Conservation (phyloP, 2,329 filamentous ascomycete species). For the Trichoderma sp. region DNA sequence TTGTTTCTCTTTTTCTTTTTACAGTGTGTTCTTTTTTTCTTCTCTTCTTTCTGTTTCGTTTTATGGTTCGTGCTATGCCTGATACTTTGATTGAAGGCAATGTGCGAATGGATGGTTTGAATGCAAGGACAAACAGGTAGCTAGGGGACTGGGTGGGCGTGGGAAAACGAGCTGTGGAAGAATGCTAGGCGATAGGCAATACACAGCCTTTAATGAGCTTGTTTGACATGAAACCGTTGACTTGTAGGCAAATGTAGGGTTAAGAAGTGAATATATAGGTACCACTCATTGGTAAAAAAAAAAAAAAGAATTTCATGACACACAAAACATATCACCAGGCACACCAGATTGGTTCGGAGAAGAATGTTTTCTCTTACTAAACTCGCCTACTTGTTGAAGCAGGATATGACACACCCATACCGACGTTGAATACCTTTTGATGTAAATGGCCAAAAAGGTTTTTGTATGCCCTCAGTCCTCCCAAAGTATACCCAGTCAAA, state of each 20-base stretch:
- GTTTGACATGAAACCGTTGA: neutral
- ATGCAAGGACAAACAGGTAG: neutral
- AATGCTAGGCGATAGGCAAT: slow-evolving; percentile 18
- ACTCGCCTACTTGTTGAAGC: slow-evolving; percentile 22
- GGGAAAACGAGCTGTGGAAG: slow-evolving; percentile 1
- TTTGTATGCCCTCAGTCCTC: slow-evolving; percentile 11
- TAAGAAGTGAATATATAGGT: neutral
- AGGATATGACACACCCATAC: slow-evolving; percentile 5
- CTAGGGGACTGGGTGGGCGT: neutral
- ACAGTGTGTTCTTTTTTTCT: neutral
- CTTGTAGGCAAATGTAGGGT: neutral
- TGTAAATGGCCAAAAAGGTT: neutral
- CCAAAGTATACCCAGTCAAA: slow-evolving; percentile 17
- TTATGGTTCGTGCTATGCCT: neutral
- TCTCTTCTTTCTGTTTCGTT: neutral
- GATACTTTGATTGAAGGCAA: neutral
- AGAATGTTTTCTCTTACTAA: neutral
- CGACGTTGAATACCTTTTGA: slow-evolving; percentile 22
- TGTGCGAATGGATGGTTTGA: neutral
- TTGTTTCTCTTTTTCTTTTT: neutral
- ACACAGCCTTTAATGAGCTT: slow-evolving; percentile 15
- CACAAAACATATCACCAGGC: neutral
- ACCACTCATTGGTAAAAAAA: neutral
- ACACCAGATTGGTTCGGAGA: neutral
- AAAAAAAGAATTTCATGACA: neutral